Base-by-base conservation (phyloP, 2,329 filamentous ascomycete species). In the Pezicula neosporulosa region DNA sequence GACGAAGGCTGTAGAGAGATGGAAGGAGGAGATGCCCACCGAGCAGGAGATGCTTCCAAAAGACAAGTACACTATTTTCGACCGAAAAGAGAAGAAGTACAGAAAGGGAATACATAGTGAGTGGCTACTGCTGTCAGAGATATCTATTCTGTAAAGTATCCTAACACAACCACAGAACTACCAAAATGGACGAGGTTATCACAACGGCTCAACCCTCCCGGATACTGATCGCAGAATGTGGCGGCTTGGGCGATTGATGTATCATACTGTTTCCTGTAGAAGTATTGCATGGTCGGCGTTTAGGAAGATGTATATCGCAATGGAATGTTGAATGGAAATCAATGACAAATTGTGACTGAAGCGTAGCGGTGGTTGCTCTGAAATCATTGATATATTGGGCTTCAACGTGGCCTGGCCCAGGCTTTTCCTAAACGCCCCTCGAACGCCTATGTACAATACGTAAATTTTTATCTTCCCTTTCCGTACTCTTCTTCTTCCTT, bases 11-110 rank as follows among this genome's bases (percentile, higher is more conserved):
- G 77, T 99, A 53, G 87, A 96, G 70, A 76, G 86, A 66, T 99
- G 94, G 94, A 96, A 94, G 77, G 79, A 80, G 36, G 90, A 96
- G 72, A 99, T 99, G 94, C 94, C 94, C 19, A 88, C 84, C 24
- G 94, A 99, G 78, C 81, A 84, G 65, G 91, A 97, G 78, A 99
- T 99, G 94, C 69, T 96, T 69, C 87, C 94, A 44, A 87, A 83
- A 72, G 94, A 99, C 75, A 99, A 99, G 75, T 99, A 99, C 75
- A 96, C 90, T 27, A 87, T 99, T 65, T 99, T 97, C 72, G 93
- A 96, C 72, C 86, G 92, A 63, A 97, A 97, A 73, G 91, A 89
- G 70, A 96, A 92, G 83, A 86, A 83, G 63, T 99, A 97, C 71
- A 81, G 94, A 68, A 99, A 99, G 83, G 90, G 91, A 50, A 92